Conservation (phyloP, 306 rosid genomes). For the Castanopsis chinensis region DNA sequence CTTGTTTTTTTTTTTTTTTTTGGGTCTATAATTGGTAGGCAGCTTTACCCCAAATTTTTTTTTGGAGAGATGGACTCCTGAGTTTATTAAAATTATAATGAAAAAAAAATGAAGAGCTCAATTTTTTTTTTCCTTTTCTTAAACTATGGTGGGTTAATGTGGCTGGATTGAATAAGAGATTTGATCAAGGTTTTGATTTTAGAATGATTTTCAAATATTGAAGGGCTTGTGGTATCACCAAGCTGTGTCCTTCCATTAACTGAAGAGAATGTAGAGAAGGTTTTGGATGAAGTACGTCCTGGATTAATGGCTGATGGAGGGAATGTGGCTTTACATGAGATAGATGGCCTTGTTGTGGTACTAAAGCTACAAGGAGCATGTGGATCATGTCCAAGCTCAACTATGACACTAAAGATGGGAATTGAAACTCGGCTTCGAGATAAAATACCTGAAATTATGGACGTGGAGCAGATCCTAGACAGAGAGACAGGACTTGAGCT, state of each 20-base stretch:
- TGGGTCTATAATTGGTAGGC: too few species aligned
- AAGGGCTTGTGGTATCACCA: slow-evolving; percentile 75
- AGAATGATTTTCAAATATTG: slow-evolving; percentile 24
- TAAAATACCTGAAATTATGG: slow-evolving; percentile 89
- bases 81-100: not conserved
- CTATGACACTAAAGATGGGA: slow-evolving; percentile 96
- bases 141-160: not conserved
- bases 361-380: slow-evolving; percentile 97
- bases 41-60: too few species aligned
- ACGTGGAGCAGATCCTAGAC: slow-evolving; percentile 84
- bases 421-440: slow-evolving; percentile 86
- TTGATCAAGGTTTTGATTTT: slow-evolving; percentile 6
- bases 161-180: slow-evolving; percentile 3
- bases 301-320: slow-evolving; percentile 97
- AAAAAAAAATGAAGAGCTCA: not conserved
- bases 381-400: slow-evolving; percentile 95
- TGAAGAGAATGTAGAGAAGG: slow-evolving; percentile 93
- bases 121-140: not conserved
- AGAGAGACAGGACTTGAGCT: slow-evolving; percentile 86
- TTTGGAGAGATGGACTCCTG: too few species aligned
- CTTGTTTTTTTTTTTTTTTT: too few species aligned
- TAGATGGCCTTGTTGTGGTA: slow-evolving; percentile 91
- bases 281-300: slow-evolving; percentile 95
- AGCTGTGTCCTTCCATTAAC: slow-evolving; percentile 78
- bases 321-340: slow-evolving; percentile 91